A percentile compares a stretch with the other conserved stretches of the same genome.
These are phyloP conservation scores for Lactarius quietus DNA, from an alignment of 768 basidiomycete species.

Conservation along the genomic window DNA sequence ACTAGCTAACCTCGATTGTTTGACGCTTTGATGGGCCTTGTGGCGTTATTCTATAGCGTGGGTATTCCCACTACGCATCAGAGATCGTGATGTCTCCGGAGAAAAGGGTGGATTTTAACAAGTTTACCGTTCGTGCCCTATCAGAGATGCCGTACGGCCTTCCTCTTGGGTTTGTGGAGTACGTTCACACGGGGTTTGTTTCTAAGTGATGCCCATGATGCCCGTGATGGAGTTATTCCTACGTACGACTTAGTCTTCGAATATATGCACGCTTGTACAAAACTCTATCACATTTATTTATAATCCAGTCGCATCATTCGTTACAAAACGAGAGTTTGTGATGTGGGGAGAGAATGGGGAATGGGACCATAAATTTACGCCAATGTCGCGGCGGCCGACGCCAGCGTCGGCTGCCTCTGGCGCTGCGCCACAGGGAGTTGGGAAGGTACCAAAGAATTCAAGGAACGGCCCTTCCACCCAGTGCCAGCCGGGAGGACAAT, in stretches of 20 bases:
- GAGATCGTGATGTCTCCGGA: not conserved
- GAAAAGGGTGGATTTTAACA: too few species aligned
- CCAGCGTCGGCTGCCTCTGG: constrained; percentile 1
- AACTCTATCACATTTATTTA: not conserved
- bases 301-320: not conserved
- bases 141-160: not conserved
- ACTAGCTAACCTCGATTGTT: not conserved
- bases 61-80: not conserved
- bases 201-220: not conserved
- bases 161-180: not conserved
- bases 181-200: not conserved
- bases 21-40: not conserved
- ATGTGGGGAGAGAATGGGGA: not conserved
- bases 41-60: not conserved
- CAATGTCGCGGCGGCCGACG: not conserved
- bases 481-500: constrained; percentile 23
- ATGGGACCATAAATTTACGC: not conserved
- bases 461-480: constrained; percentile 23
- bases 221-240: not conserved
- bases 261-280: not conserved
- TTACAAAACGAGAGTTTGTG: not conserved
- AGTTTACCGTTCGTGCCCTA: not conserved
- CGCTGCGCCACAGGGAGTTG: not conserved
- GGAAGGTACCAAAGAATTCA: not conserved
- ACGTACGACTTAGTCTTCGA: not conserved